Evolutionary conservation across 257 asterid genomes (phyloP).

Genomic region (Thymus quinquecostatus): DNA sequence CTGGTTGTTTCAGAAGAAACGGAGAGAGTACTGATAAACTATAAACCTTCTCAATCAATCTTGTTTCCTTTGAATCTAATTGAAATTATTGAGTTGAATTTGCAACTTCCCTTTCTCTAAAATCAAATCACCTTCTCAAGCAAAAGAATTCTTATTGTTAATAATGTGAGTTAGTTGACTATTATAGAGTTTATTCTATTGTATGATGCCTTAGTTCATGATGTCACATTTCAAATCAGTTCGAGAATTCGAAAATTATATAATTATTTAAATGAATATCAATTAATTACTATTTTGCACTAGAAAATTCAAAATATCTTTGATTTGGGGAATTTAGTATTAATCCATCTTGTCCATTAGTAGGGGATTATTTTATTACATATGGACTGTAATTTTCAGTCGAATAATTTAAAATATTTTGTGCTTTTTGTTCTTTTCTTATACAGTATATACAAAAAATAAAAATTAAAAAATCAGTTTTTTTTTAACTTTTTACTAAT

Average conservation of each 20-base stretch:
- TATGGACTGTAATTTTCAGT: background rate
- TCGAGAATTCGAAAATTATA: background rate
- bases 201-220: background rate
- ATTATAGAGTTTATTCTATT: background rate
- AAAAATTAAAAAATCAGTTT: too few species aligned
- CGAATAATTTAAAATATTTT: background rate
- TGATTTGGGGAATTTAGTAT: too few species aligned
- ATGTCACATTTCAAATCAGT: background rate
- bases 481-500: slow-evolving; percentile 7
- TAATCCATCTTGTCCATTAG: background rate
- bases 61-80: slow-evolving; percentile 8
- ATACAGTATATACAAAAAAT: too few species aligned
- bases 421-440: too few species aligned
- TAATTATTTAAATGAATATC: too few species aligned
- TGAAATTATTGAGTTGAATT: slow-evolving; percentile 19
- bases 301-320: too few species aligned
- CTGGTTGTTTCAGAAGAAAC: too few species aligned
- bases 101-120: background rate
- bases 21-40: background rate
- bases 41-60: slow-evolving; percentile 24
- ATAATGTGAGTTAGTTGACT: slow-evolving; percentile 19
- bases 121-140: slow-evolving; percentile 19
- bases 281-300: too few species aligned
- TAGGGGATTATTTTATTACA: background rate
- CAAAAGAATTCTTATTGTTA: background rate